Conservation (phyloP, 139 green algal genomes). For the Chlorella sp. region DNA sequence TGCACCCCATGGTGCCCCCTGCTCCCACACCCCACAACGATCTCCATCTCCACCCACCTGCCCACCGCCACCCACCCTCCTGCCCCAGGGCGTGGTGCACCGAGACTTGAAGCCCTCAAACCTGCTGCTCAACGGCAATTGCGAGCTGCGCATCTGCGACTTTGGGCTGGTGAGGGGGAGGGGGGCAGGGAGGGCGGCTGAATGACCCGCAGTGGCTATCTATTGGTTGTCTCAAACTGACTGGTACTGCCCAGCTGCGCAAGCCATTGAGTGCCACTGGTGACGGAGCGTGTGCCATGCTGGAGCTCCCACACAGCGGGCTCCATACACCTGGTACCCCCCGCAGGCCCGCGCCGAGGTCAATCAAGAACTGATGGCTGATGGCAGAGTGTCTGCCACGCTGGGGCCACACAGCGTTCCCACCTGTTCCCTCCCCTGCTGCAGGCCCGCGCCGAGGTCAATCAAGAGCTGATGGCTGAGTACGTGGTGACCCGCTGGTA, state of each 20-base stretch:
- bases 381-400: constrained; percentile 98
- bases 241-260: too few species aligned
- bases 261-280: too few species aligned
- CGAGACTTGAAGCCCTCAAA: constrained; percentile 59
- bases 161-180: constrained; percentile 94
- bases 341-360: constrained; percentile 16
- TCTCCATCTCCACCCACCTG: too few species aligned
- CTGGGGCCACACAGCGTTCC: too few species aligned
- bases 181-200: too few species aligned
- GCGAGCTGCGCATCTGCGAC: constrained; percentile 98
- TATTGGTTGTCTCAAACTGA: too few species aligned
- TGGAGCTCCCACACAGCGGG: too few species aligned
- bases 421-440: background rate
- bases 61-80: too few species aligned
- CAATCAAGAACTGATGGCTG: constrained; percentile 71
- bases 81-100: constrained; percentile 41
- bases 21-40: too few species aligned
- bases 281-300: constrained; percentile 98
- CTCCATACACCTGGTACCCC: too few species aligned
- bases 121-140: constrained; percentile 79
- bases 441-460: constrained; percentile 21
- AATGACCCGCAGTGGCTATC: too few species aligned
- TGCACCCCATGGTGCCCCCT: too few species aligned
- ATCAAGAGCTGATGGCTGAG: constrained; percentile 83
- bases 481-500: constrained; percentile 98